These are phyloP conservation scores for Lactarius evosmus DNA, from an alignment of 768 basidiomycete species.

Conservation along the genomic window DNA sequence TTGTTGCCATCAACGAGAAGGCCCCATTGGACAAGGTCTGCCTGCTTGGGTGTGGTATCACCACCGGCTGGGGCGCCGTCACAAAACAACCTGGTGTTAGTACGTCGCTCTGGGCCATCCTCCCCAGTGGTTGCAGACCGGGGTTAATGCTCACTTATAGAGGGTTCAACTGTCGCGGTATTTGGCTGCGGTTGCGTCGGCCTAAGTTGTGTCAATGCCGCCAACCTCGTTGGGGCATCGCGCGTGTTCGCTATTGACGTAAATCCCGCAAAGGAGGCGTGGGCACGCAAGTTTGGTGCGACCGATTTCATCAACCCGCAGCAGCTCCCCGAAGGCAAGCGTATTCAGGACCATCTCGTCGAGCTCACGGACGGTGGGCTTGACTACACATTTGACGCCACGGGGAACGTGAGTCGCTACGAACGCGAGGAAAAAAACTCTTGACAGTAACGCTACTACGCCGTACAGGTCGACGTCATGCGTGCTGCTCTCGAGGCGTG, in stretches of 20 bases:
- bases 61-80: conserved; percentile 97
- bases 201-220: conserved; percentile 85
- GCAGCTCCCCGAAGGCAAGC: conserved; percentile 68
- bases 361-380: conserved; percentile 95
- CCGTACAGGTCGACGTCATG: conserved; percentile 81
- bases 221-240: conserved; percentile 71
- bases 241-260: conserved; percentile 92
- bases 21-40: conserved; percentile 97
- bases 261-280: conserved; percentile 79
- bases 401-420: conserved; percentile 68
- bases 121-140: too few relatives aligned
- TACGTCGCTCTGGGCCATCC: conserved; percentile 37
- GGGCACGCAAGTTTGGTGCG: conserved; percentile 92
- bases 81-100: conserved; percentile 86
- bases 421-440: conserved; percentile 26
- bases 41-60: conserved; percentile 93
- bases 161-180: conserved; percentile 85
- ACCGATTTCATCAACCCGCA: conserved; percentile 90
- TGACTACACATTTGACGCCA: conserved; percentile 96
- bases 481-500: conserved; percentile 95
- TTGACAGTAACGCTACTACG: background rate
- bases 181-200: conserved; percentile 98
- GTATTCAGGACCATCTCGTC: conserved; percentile 85
- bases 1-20: conserved; percentile 80
- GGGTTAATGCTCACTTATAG: conserved; percentile 38